These are phyloP conservation scores for Sphagnurus paluster DNA, from an alignment of 1,284 basidiomycete genomes.

Conservation along the genomic window DNA sequence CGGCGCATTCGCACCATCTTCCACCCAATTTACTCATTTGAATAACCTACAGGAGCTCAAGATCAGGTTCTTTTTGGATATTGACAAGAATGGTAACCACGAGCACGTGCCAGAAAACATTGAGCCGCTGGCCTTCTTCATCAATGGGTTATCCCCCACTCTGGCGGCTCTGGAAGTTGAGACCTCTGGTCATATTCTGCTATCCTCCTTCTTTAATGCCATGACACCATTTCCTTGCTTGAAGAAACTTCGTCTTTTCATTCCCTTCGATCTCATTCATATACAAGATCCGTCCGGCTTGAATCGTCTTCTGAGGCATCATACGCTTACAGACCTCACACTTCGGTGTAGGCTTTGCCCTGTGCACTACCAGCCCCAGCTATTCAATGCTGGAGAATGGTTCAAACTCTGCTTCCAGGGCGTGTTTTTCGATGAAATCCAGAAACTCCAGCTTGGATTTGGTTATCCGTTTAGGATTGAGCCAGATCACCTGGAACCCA, in stretches of 20 bases:
- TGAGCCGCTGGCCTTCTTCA: conserved; percentile 13
- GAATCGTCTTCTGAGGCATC: conserved; percentile 17
- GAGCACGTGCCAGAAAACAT: not conserved
- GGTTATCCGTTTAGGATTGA: not conserved
- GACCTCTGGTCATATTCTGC: conserved; percentile 16
- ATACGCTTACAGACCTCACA: not conserved
- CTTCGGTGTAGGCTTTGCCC: not conserved
- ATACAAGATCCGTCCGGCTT: conserved; percentile 17
- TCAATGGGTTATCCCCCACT: conserved; percentile 15
- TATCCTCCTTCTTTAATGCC: conserved; percentile 17
- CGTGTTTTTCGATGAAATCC: not conserved
- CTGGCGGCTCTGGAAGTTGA: conserved; percentile 16
- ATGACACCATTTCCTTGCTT: conserved; percentile 18
- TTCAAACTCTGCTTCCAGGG: conserved; percentile 4
- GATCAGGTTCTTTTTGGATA: not conserved
- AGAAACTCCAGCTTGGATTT: conserved; percentile 1
- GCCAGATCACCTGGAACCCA: not conserved
- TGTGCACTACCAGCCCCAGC: too few species aligned
- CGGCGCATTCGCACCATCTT: not conserved
- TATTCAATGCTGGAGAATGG: not conserved
- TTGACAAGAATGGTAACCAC: not conserved
- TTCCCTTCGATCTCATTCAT: conserved; percentile 22
- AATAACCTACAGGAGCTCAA: conserved; percentile 4
- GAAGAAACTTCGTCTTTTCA: conserved; percentile 13
- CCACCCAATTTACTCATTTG: not conserved